Base-by-base conservation (phyloP, 305 asterid species). In the Vinca major region DNA sequence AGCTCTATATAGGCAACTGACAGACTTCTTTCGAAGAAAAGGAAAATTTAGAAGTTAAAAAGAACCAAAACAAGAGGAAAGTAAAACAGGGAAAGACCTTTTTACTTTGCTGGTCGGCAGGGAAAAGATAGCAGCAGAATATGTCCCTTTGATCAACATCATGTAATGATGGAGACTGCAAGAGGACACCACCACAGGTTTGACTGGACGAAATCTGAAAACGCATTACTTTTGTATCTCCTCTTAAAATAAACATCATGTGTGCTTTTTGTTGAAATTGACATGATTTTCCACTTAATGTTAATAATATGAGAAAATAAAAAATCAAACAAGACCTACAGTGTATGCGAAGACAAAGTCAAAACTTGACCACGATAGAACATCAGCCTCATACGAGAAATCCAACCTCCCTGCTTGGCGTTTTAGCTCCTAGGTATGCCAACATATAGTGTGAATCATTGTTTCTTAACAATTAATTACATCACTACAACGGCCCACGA, bases 51-150 rank as follows among this genome's bases (percentile, higher is more conserved):
- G 64, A 75, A 57, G 58, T 40, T 40, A 7, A 58, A 26, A 17
- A 66, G 44, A 39, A 3, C 60, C 37, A 57, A 55, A 57, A 36
- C 48, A 14, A 56, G 37, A 66, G 6, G 8, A 63, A 68, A 17
- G 57, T 72, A 21, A 64, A 67, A 65, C 40, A 67, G 67, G 68
- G 71, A 60, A 71, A 41, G 50, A 48, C 98, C 97, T 85, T 88
- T 67, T 48, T 74, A 66, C 74, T 80, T 80, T 82, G 82, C 83
- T 85, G 77, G 61, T 80, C 80, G 74, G 85, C 88, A 2, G 99
- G 99, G 78, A 79, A 83, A 50, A 91, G 77, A 82, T 82, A 86
- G 86, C 89, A 87, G 84, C 85, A 86, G 81, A 93, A 93, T 84
- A 81, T 78, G 54, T 90, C 89, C 80, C 96, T 80, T 58, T 61